phyloP scores from a whole-genome alignment of 768 basidiomycete genomes.

The Pulveroboletus frians region DNA sequence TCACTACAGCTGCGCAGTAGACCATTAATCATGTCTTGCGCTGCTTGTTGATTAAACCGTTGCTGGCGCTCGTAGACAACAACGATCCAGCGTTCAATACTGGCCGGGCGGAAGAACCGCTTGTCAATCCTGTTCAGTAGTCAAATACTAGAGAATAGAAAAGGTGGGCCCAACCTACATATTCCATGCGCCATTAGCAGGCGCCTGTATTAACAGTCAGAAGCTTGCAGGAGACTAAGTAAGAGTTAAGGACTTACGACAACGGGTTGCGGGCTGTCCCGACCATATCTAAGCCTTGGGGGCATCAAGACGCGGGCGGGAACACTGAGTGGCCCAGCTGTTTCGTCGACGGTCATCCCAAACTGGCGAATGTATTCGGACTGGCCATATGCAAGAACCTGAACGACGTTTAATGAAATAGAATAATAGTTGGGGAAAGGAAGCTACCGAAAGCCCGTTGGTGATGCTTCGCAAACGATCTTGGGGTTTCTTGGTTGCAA shows the following conservation, averaged over 20 bases:
- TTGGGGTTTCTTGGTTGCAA: conserved; percentile 58
- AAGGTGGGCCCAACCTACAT: conserved; percentile 41
- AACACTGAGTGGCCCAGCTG: conserved; percentile 49
- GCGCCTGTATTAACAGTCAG: conserved; percentile 37
- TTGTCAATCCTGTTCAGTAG: conserved; percentile 56
- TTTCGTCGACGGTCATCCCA: conserved; percentile 56
- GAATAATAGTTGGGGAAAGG: background rate
- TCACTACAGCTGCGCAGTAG: conserved; percentile 44
- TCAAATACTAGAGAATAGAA: conserved; percentile 1
- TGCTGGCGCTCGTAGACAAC: conserved; percentile 59
- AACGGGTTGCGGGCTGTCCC: conserved; percentile 47
- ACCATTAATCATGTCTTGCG: conserved; percentile 50
- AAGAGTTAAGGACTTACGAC: conserved; percentile 40
- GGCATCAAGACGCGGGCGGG: conserved; percentile 59
- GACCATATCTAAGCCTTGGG: conserved; percentile 64
- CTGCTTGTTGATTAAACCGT: conserved; percentile 49
- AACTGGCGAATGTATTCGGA: conserved; percentile 73
- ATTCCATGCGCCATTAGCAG: conserved; percentile 72
- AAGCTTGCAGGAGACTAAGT: background rate
- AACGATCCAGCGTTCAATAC: conserved; percentile 56
- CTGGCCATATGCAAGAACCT: conserved; percentile 66
- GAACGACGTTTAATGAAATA: background rate
- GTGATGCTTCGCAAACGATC: conserved; percentile 54
- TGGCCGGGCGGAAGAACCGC: conserved; percentile 53
- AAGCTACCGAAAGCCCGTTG: conserved; percentile 47